Conservation (phyloP, 208 protist genomes). For the Acanthamoeba castellanii region DNA sequence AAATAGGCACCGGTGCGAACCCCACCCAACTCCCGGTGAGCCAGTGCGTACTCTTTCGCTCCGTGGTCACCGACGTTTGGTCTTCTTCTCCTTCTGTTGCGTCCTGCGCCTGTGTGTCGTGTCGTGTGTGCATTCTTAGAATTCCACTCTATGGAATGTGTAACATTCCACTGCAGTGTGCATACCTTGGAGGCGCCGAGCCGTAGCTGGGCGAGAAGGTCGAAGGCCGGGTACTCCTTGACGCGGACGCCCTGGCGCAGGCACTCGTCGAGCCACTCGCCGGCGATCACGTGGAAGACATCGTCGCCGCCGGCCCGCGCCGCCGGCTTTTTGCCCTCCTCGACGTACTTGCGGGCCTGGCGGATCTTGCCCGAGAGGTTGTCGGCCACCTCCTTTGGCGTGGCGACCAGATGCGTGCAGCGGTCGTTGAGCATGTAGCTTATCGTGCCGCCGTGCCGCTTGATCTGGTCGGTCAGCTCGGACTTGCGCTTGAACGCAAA, state of each 20-base stretch:
- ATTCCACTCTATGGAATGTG: too few species aligned
- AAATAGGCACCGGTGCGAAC: too few species aligned
- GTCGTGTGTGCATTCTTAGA: too few species aligned
- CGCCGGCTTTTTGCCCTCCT: not conserved
- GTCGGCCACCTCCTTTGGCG: not conserved
- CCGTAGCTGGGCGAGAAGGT: not conserved
- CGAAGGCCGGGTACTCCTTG: constrained; percentile 20
- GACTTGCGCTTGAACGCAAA: constrained; percentile 28
- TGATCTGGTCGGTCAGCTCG: constrained; percentile 40
- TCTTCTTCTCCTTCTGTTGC: not conserved
- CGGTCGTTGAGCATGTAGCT: constrained; percentile 43
- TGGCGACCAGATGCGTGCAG: constrained; percentile 24
- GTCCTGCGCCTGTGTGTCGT: too few species aligned
- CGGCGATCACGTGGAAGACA: not conserved
- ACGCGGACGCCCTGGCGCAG: not conserved
- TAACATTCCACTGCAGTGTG: too few species aligned
- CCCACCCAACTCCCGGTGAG: too few species aligned
- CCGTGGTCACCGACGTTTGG: not conserved
- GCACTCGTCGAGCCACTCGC: constrained; percentile 18
- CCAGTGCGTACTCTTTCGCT: too few species aligned
- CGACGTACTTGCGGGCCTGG: constrained; percentile 1
- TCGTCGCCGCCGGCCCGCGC: not conserved
- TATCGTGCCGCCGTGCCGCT: not conserved
- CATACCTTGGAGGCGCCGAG: not conserved
- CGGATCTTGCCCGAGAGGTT: not conserved